Evolutionary conservation across 768 basidiomycete genomes (phyloP).

Genomic region (Hydnomerulius pinastri): DNA sequence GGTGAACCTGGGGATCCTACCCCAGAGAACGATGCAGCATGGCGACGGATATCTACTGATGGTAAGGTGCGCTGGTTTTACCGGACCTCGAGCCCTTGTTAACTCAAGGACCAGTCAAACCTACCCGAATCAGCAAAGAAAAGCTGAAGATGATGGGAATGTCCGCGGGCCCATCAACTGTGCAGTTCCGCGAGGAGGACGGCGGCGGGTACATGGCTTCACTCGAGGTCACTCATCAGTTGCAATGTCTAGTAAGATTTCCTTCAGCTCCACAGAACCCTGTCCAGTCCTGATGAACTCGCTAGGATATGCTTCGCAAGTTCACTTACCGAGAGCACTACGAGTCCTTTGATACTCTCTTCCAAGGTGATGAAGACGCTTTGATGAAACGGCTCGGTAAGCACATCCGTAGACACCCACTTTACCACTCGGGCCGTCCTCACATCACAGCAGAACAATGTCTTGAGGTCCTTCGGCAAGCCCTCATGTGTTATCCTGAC

Average conservation of each 20-base stretch:
- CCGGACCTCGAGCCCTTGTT: too few relatives aligned
- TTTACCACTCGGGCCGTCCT: neutral
- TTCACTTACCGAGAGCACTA: conserved; percentile 2
- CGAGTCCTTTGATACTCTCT: neutral
- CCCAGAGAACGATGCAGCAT: conserved; percentile 12
- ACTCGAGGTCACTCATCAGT: conserved; percentile 8
- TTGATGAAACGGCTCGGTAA: conserved; percentile 8
- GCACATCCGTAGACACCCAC: too few relatives aligned
- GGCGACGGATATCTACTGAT: conserved; percentile 5
- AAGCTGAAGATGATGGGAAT: conserved; percentile 9
- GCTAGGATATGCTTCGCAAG: conserved; percentile 10
- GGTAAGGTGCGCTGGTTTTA: too few relatives aligned
- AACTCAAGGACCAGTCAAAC: neutral
- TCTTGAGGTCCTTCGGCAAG: conserved; percentile 9
- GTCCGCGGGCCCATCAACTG: neutral
- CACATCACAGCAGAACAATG: conserved; percentile 5
- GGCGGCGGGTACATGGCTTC: conserved; percentile 15
- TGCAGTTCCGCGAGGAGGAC: conserved; percentile 10
- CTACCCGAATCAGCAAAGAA: conserved; percentile 9
- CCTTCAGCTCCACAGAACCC: too few relatives aligned
- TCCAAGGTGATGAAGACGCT: neutral
- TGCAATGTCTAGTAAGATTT: conserved; percentile 12
- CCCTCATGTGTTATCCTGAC: conserved; percentile 11
- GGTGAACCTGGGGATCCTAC: conserved; percentile 6
- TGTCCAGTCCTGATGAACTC: neutral